phyloP scores from a whole-genome alignment of 495 filamentous ascomycete species.

The Daldinia grandis region DNA sequence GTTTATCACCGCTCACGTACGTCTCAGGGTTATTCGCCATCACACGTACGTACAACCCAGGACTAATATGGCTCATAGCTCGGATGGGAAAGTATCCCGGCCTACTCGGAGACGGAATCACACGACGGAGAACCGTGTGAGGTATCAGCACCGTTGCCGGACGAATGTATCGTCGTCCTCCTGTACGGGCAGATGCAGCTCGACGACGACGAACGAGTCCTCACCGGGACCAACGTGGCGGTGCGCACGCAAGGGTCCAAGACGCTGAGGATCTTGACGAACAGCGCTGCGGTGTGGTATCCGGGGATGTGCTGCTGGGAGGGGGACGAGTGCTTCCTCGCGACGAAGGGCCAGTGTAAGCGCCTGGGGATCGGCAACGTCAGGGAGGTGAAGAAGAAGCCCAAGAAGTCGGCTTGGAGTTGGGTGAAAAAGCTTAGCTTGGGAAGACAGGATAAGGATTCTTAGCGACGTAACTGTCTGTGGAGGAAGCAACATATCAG shows the following conservation, averaged over 20 bases:
- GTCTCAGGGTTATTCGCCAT: background rate
- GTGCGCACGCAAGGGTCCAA: conserved; percentile 3
- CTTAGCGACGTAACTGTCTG: too few species aligned
- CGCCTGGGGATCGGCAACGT: conserved; percentile 7
- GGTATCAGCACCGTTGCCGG: background rate
- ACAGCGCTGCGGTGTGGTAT: conserved; percentile 15
- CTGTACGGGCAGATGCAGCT: conserved; percentile 8
- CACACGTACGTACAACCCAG: background rate
- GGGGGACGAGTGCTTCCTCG: background rate
- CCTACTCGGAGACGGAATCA: background rate
- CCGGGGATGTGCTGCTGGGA: conserved; percentile 5
- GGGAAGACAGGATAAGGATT: background rate
- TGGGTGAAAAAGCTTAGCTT: background rate
- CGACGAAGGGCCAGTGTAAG: conserved; percentile 1
- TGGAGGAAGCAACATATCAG: background rate
- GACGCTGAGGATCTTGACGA: conserved; percentile 1
- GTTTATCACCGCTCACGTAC: background rate
- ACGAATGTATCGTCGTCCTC: conserved; percentile 1
- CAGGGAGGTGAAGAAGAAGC: background rate
- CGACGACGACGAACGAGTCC: background rate
- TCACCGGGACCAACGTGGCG: background rate
- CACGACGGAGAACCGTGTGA: background rate
- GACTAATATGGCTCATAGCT: background rate
- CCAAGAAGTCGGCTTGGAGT: background rate
- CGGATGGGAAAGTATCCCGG: background rate